Percentiles rank a stretch among this genome's conserved stretches.
Evolutionary conservation across 768 basidiomycete genomes (phyloP).

Genomic region (Boletus pseudopeckii): DNA sequence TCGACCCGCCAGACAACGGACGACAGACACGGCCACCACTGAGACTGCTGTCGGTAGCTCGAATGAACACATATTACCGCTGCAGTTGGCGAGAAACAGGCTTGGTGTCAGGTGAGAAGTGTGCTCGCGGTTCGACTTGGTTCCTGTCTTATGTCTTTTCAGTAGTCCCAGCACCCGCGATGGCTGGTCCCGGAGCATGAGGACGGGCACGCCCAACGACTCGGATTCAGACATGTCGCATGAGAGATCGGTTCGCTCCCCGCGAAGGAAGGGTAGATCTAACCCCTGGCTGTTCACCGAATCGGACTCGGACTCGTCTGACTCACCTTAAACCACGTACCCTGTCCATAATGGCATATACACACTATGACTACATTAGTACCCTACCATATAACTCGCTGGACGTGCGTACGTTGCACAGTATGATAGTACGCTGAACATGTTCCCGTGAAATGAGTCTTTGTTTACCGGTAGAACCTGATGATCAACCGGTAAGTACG

Average conservation of each 20-base stretch:
- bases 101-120: conserved; percentile 12
- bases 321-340: neutral
- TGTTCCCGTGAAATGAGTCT: neutral
- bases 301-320: conserved; percentile 4
- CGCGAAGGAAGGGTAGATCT: neutral
- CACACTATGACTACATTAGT: neutral
- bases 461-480: neutral
- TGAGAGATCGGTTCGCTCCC: conserved; percentile 1
- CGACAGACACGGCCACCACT: neutral
- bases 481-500: too few relatives aligned
- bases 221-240: conserved; percentile 24
- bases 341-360: neutral
- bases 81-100: conserved; percentile 19
- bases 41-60: neutral
- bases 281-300: conserved; percentile 14
- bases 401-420: neutral
- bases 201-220: conserved; percentile 1
- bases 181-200: conserved; percentile 13
- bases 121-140: neutral
- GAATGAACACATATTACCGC: conserved; percentile 6
- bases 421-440: neutral
- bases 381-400: neutral
- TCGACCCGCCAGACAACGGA: conserved; percentile 15
- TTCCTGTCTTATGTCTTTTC: neutral
- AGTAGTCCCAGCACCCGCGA: conserved; percentile 1